Base-by-base conservation (phyloP, 2,329 filamentous ascomycete genomes). In the Aspergillus unguis region DNA sequence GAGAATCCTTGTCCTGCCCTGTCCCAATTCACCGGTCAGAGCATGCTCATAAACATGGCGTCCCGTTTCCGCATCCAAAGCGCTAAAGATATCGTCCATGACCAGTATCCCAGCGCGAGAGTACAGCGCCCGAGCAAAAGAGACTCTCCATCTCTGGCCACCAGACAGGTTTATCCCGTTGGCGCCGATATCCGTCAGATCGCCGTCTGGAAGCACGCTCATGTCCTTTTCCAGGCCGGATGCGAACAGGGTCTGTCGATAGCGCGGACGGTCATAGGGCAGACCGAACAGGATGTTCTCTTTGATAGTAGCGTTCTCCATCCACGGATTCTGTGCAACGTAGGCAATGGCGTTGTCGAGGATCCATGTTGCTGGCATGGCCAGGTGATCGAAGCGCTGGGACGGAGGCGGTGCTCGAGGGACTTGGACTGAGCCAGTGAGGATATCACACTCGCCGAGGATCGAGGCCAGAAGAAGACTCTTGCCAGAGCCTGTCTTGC, bases 101-200 rank as follows among this genome's bases (percentile, higher is more conserved):
- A 94, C 75, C 4, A 95, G 75, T 56, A 91, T 85, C 0, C 86
- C 85, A 1, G 87, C 88, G 10, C 88, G 79, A 2, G 88, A 92
- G 68, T 94, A 94, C 17, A 94, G 76, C 1, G 89, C 88, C 43
- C 90, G 79, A 2, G 89, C 90, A 60, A 95, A 84, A 0, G 87
- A 89, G 31, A 94, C 80, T 48, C 90, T 82, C 87, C 89, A 92
- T 63, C 88, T 85, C 69, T 95, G 90, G 0, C 90, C 90, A 57
- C 90, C 90, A 56, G 86, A 90, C 5, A 95, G 75, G 60, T 92
- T 92, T 61, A 94, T 88, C 5, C 90, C 90, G 56, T 92, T 92
- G 2, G 88, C 87, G 8, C 90, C 90, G 48, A 95, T 88, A 63
- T 92, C 87, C 0, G 90, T 95, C 43, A 82, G 72, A 61, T 94